Evolutionary conservation across 352 stramenopile species (phyloP), one percentile per base, ranked within the genome.

Genomic region (Pythium coloratum): DNA sequence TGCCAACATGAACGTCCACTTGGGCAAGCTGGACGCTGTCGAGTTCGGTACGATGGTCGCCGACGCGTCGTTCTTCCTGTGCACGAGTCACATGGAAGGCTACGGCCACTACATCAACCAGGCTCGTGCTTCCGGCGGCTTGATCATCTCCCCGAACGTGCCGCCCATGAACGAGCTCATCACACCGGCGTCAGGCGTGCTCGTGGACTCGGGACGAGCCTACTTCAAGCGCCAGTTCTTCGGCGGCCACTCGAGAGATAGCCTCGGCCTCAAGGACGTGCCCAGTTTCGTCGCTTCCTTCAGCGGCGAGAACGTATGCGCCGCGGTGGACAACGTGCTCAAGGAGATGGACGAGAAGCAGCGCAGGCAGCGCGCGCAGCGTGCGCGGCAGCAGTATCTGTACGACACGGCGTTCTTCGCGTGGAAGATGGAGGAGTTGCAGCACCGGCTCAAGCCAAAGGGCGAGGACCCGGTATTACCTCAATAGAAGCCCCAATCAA

Each of bases 81-180:
- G 83, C 49, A 72, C 83, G 28, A 91, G 83, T 55, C 24, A 70
- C 24, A 70, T 79, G 56, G 83, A 91, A 66, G 81, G 83, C 9
- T 91, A 85, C 49, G 82, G 82, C 10, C 82, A 88, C 70, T 90
- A 90, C 64, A 88, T 88, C 59, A 90, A 90, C 69, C 82, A 90
- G 34, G 82, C 80, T n/a, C 76, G 79, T 7, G 76, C 79, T 12
- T 73, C 70, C 13, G 70, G 76, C 9, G 80, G 62, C 0, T 59
- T 88, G 10, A 79, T 90, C 24, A 33, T 90, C n/a, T 75, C 79
- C 3, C 82, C 81, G 0, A 71, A 88, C 50, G 59, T 83, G 24
- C 76, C 79, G 16, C 80, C 81, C 0, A 90, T 90, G 81, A 90
- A 86, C 62, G 81, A 91, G 64, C 72, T 90, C 18, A 49, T 91